A percentile compares a stretch with the other conserved stretches of the same genome.
Conservation (phyloP, 2,329 filamentous ascomycete genomes). For the Apiospora kogelbergensis region DNA sequence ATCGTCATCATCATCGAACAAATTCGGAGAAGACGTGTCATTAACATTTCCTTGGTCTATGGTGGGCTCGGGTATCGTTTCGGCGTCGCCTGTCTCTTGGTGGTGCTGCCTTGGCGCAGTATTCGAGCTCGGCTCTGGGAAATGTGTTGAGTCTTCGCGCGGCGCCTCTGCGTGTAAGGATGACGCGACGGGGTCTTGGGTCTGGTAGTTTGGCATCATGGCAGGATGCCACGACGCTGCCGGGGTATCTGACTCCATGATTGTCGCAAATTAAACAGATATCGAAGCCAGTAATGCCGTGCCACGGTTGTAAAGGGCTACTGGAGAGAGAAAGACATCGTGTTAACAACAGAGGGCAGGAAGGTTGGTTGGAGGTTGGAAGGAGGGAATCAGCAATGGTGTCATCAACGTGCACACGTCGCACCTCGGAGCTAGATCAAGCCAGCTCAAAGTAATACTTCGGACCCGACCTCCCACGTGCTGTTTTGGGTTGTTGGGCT, state of each 20-base stretch:
- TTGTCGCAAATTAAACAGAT: slow-evolving; percentile 29
- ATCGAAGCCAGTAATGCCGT: slow-evolving; percentile 22
- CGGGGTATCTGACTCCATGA: slow-evolving; percentile 44
- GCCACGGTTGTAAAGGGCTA: slow-evolving; percentile 18
- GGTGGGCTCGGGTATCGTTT: slow-evolving; percentile 17
- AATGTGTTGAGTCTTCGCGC: slow-evolving; percentile 1
- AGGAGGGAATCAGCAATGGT: slow-evolving; percentile 11
- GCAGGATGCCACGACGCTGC: slow-evolving; percentile 52
- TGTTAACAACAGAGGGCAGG: neutral
- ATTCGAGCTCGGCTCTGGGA: neutral
- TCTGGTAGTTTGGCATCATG: slow-evolving; percentile 45
- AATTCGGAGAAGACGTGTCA: slow-evolving; percentile 21
- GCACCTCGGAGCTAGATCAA: neutral
- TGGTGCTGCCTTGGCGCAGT: slow-evolving; percentile 8
- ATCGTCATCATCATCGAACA: slow-evolving; percentile 27
- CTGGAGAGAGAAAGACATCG: neutral
- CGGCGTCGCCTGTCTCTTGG: slow-evolving; percentile 14
- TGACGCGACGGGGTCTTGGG: slow-evolving; percentile 11
- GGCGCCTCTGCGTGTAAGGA: slow-evolving; percentile 13
- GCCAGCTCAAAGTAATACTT: neutral
- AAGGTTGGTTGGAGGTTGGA: neutral
- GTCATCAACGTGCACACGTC: slow-evolving; percentile 9
- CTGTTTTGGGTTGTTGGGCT: neutral
- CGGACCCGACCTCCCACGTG: neutral
- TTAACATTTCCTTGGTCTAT: slow-evolving; percentile 16